Percentiles rank a stretch among this genome's conserved stretches.
phyloP scores from a whole-genome alignment of 2,329 filamentous ascomycete genomes.

The Dothistroma pini region DNA sequence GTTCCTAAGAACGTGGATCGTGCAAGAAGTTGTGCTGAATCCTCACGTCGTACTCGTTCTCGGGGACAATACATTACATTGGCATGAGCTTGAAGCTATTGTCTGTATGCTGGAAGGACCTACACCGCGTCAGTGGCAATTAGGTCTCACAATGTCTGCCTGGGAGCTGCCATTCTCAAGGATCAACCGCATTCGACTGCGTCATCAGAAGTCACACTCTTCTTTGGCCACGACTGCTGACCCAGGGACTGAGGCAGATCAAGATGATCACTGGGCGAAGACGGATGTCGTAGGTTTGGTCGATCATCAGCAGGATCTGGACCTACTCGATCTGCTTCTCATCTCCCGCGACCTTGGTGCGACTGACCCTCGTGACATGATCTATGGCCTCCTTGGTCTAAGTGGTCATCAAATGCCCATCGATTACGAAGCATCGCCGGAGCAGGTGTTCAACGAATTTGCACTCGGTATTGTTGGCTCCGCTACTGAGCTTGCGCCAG shows the following conservation, averaged over 20 bases:
- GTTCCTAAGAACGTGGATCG: slow-evolving; percentile 33
- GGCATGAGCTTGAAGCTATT: slow-evolving; percentile 30
- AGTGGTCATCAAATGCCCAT: slow-evolving; percentile 27
- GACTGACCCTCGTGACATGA: slow-evolving; percentile 30
- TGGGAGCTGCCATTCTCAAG: slow-evolving; percentile 31
- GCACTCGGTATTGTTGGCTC: slow-evolving; percentile 27
- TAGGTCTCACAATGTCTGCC: slow-evolving; percentile 28
- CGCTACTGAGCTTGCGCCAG: slow-evolving; percentile 17
- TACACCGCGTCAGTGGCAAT: slow-evolving; percentile 22
- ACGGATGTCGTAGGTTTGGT: neutral
- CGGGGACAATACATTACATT: slow-evolving; percentile 25
- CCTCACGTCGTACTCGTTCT: slow-evolving; percentile 30
- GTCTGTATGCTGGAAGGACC: slow-evolving; percentile 29
- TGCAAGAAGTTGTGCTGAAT: slow-evolving; percentile 34
- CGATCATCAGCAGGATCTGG: slow-evolving; percentile 15
- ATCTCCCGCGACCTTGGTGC: slow-evolving; percentile 31
- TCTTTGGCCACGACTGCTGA: neutral
- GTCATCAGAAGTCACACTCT: slow-evolving; percentile 22
- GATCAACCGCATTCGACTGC: slow-evolving; percentile 30
- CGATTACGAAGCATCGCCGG: slow-evolving; percentile 27
- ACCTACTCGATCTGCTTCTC: slow-evolving; percentile 31
- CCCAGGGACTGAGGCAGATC: neutral
- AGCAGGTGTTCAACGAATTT: slow-evolving; percentile 31
- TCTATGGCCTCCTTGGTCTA: slow-evolving; percentile 30
- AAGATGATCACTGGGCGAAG: neutral